Evolutionary conservation across 225 moss, liverwort and hornwort genomes (phyloP).

Genomic region (Polytrichum commune): DNA sequence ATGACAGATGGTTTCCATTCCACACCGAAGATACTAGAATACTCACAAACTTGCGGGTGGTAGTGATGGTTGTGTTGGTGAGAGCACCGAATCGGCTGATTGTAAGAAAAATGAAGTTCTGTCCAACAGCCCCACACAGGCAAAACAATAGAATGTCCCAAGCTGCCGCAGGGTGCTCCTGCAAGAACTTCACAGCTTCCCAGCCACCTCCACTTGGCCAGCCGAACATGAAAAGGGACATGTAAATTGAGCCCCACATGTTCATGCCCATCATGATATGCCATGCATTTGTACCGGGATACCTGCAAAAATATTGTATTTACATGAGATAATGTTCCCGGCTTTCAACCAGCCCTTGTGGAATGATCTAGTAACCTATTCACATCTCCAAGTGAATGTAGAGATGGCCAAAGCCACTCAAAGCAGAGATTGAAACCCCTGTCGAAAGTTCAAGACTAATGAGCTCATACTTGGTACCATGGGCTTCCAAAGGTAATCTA

Average conservation of each 20-base stretch:
- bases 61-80: constrained; percentile 92
- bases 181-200: constrained; percentile 74
- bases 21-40: constrained; percentile 88
- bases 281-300: constrained; percentile 91
- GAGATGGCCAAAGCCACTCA: too few relatives aligned
- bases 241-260: constrained; percentile 94
- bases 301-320: constrained; percentile 40
- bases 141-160: constrained; percentile 93
- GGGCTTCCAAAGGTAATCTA: too few relatives aligned
- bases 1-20: constrained; percentile 76
- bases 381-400: too few relatives aligned
- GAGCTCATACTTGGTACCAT: too few relatives aligned
- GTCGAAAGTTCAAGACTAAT: too few relatives aligned
- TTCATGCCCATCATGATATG: constrained; percentile 99
- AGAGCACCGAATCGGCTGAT: constrained; percentile 89
- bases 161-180: constrained; percentile 67
- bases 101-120: constrained; percentile 97
- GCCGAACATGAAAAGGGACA: constrained; percentile 74
- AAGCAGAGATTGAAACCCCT: too few relatives aligned
- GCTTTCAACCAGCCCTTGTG: too few relatives aligned
- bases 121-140: constrained; percentile 89
- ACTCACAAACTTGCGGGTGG: constrained; percentile 95
- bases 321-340: too few relatives aligned
- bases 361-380: too few relatives aligned
- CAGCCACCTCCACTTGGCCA: constrained; percentile 76